Conservation (phyloP, 164 flowering plant species). For the Pachysandra terminalis region DNA sequence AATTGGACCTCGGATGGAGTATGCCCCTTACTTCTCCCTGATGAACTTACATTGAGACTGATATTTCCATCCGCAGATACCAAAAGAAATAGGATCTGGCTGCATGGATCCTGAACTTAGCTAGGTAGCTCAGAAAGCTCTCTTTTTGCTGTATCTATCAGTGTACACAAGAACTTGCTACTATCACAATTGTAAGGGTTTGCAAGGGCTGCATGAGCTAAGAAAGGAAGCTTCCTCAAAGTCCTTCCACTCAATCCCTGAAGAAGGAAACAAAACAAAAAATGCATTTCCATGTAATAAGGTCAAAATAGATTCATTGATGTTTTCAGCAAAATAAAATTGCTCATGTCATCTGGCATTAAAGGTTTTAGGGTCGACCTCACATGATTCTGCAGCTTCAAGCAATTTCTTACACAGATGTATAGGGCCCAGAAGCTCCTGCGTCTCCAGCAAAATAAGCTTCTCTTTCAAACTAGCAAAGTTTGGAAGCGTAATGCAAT, state of each 20-base stretch:
- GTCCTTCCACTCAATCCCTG: constrained; percentile 96
- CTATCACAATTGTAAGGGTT: constrained; percentile 51
- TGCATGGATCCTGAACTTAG: constrained; percentile 19
- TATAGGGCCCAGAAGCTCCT: constrained; percentile 23
- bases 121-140: constrained; percentile 65
- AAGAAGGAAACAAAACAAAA: constrained; percentile 8
- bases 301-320: neutral
- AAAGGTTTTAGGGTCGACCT: too few relatives aligned
- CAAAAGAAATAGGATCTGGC: too few relatives aligned
- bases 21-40: too few relatives aligned
- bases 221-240: constrained; percentile 93
- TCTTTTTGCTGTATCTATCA: constrained; percentile 67
- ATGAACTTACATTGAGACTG: too few relatives aligned
- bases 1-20: too few relatives aligned
- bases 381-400: constrained; percentile 81
- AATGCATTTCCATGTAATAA: too few relatives aligned
- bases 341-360: neutral
- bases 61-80: too few relatives aligned
- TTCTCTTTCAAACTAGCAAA: constrained; percentile 51
- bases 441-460: constrained; percentile 25
- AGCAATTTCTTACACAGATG: constrained; percentile 49
- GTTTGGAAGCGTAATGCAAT: constrained; percentile 41
- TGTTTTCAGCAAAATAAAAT: too few relatives aligned
- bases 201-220: constrained; percentile 75
- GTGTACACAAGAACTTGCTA: constrained; percentile 50